Percentiles rank a stretch among this genome's conserved stretches.
Evolutionary conservation across 1,284 basidiomycete species (phyloP).

Genomic region (Cryptococcus sp.): DNA sequence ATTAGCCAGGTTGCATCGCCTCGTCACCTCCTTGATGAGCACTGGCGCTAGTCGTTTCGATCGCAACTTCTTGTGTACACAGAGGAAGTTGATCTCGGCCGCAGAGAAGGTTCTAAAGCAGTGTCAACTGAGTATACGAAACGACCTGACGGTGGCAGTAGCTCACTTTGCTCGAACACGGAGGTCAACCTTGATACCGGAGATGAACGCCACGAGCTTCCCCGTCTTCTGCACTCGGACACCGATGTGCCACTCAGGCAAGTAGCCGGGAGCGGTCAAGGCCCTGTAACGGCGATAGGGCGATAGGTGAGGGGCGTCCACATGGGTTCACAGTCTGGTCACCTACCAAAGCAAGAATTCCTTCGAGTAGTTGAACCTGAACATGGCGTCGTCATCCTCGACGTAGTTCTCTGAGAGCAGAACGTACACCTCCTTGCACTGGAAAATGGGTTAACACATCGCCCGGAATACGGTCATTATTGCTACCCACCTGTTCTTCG

Average conservation of each 20-base stretch:
- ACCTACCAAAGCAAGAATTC: conserved; percentile 89
- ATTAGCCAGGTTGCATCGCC: conserved; percentile 82
- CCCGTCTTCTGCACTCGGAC: conserved; percentile 85
- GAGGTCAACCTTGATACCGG: conserved; percentile 83
- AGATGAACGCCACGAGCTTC: conserved; percentile 97
- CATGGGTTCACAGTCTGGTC: not conserved
- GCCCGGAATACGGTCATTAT: not conserved
- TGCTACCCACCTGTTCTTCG: conserved; percentile 60
- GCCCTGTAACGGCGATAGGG: conserved; percentile 61
- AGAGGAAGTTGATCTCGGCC: conserved; percentile 96
- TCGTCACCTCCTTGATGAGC: conserved; percentile 96
- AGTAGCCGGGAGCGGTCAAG: conserved; percentile 87
- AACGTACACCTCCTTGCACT: conserved; percentile 90
- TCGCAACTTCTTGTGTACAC: conserved; percentile 95
- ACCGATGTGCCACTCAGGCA: conserved; percentile 92
- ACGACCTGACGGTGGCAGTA: not conserved
- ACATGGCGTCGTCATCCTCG: conserved; percentile 91
- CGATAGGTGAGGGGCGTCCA: conserved; percentile 7
- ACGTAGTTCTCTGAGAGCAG: conserved; percentile 92
- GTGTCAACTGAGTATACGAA: not conserved
- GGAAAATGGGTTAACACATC: not conserved
- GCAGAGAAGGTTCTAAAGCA: conserved; percentile 61
- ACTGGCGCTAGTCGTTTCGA: conserved; percentile 94
- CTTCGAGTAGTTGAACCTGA: conserved; percentile 93
- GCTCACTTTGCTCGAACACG: conserved; percentile 75